A percentile compares a stretch with the other conserved stretches of the same genome.
Conservation (phyloP, 257 asterid genomes). For the Primulina eburnea region DNA sequence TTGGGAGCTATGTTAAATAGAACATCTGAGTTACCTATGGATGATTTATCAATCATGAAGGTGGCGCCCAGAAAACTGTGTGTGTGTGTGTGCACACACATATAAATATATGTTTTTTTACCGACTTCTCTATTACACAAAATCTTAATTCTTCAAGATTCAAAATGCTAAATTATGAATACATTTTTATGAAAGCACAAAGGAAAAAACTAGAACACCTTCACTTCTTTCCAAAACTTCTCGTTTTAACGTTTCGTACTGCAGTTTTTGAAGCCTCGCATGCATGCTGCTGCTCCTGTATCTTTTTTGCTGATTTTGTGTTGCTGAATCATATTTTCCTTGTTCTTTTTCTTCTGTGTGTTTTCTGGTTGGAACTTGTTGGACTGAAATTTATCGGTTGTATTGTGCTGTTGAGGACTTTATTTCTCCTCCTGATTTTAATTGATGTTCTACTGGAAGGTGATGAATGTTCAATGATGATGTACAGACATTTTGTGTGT, state of each 20-base stretch:
- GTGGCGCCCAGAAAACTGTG: constrained; percentile 30
- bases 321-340: neutral
- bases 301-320: neutral
- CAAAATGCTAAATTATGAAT: neutral
- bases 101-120: neutral
- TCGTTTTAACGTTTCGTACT: neutral
- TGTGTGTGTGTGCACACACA: too few species aligned
- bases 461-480: neutral
- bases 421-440: neutral
- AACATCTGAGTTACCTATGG: constrained; percentile 78
- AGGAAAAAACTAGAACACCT: neutral
- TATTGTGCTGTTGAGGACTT: neutral
- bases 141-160: neutral
- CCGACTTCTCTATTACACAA: neutral
- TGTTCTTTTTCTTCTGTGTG: neutral
- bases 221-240: neutral
- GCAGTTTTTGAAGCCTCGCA: neutral
- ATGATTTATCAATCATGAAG: constrained; percentile 94
- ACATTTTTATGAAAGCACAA: neutral
- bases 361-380: neutral
- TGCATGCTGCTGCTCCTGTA: neutral
- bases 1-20: constrained; percentile 78
- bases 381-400: neutral
- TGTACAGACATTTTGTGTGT: neutral
- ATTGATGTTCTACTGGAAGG: neutral